Evolutionary conservation across 768 basidiomycete species (phyloP).

Genomic region (Panellus pusillus): DNA sequence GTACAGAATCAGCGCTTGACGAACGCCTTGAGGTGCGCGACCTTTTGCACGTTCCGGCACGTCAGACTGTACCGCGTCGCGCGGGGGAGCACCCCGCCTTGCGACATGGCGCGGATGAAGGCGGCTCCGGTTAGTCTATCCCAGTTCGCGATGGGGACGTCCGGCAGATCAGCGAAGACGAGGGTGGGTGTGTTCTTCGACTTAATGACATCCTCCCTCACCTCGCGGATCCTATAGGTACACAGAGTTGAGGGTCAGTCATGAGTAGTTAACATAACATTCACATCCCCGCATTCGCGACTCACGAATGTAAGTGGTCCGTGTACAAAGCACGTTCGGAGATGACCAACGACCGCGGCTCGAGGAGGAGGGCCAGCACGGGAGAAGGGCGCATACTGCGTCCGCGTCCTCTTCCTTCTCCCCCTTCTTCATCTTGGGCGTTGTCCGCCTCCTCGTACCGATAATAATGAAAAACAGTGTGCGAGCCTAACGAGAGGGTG

Average conservation of each 20-base stretch:
- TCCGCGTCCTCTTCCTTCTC: slow-evolving; percentile 32
- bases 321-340: slow-evolving; percentile 70
- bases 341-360: slow-evolving; percentile 84
- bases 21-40: slow-evolving; percentile 37
- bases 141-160: slow-evolving; percentile 57
- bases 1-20: slow-evolving; percentile 24
- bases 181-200: slow-evolving; percentile 26
- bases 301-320: slow-evolving; percentile 72
- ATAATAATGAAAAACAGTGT: slow-evolving; percentile 83
- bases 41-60: slow-evolving; percentile 77
- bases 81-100: slow-evolving; percentile 57
- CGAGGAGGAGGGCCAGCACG: slow-evolving; percentile 71
- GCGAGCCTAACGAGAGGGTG: slow-evolving; percentile 86
- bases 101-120: slow-evolving; percentile 37
- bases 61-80: slow-evolving; percentile 77
- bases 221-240: slow-evolving; percentile 54
- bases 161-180: slow-evolving; percentile 26
- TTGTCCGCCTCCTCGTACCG: slow-evolving; percentile 42
- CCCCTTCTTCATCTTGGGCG: slow-evolving; percentile 20
- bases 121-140: slow-evolving; percentile 44
- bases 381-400: slow-evolving; percentile 64
- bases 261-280: slow-evolving; percentile 1
- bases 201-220: slow-evolving; percentile 48
- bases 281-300: not conserved
- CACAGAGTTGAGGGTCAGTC: slow-evolving; percentile 6